These are phyloP conservation scores for Lodderomyces metapsilosis DNA, from an alignment of 1,139 yeast genomes.

Conservation along the genomic window DNA sequence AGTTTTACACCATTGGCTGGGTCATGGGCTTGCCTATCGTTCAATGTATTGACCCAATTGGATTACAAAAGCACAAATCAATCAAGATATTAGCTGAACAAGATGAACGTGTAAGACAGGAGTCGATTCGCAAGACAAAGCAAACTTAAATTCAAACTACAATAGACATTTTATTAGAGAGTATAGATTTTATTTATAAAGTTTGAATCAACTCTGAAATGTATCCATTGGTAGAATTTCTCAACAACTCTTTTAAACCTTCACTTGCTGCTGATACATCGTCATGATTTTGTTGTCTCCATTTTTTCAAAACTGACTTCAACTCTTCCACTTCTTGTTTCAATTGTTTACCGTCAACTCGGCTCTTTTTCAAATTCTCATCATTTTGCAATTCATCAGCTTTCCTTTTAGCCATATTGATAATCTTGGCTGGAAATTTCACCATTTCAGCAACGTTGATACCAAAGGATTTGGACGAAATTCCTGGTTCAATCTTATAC, in stretches of 20 bases:
- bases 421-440: constrained; percentile 83
- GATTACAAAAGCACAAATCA: constrained; percentile 25
- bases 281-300: constrained; percentile 43
- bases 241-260: constrained; percentile 5
- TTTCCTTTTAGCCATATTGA: constrained; percentile 92
- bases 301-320: constrained; percentile 54
- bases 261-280: background rate
- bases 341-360: background rate
- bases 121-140: background rate
- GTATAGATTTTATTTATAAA: constrained; percentile 9
- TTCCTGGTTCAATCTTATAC: constrained; percentile 89
- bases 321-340: constrained; percentile 53
- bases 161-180: background rate
- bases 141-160: background rate
- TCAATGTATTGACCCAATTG: constrained; percentile 28
- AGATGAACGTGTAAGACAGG: constrained; percentile 14
- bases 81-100: constrained; percentile 20
- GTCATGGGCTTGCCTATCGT: constrained; percentile 39
- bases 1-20: constrained; percentile 54
- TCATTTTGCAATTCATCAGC: constrained; percentile 80
- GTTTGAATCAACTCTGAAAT: constrained; percentile 33
- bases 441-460: constrained; percentile 97
- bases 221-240: constrained; percentile 30
- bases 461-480: constrained; percentile 93
- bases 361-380: constrained; percentile 36